phyloP scores from a whole-genome alignment of 805 yeast genomes.

The Saccharomycopsis malanga region DNA sequence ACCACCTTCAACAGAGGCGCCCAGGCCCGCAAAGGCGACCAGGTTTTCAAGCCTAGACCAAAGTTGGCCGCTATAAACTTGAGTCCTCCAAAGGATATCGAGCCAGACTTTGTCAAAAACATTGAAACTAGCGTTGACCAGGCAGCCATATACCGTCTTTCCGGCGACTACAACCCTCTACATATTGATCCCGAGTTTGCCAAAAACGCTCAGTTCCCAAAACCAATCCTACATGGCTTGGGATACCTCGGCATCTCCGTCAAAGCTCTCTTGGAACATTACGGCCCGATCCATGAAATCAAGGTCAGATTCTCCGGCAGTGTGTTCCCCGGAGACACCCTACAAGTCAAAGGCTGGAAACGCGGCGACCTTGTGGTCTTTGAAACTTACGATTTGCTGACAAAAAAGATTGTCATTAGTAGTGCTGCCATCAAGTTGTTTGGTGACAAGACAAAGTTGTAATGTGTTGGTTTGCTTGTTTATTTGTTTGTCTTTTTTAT shows the following conservation, averaged over 20 bases:
- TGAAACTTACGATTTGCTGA: slow-evolving; percentile 76
- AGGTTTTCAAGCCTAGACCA: slow-evolving; percentile 40
- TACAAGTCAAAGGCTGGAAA: slow-evolving; percentile 81
- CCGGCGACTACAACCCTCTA: slow-evolving; percentile 92
- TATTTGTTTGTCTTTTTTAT: too few relatives aligned
- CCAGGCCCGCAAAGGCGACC: slow-evolving; percentile 46
- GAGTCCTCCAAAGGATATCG: slow-evolving; percentile 53
- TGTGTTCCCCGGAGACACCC: slow-evolving; percentile 91
- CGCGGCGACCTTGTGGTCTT: slow-evolving; percentile 59
- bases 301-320: slow-evolving; percentile 87
- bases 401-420: slow-evolving; percentile 71
- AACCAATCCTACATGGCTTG: slow-evolving; percentile 90
- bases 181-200: slow-evolving; percentile 93
- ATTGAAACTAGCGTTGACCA: slow-evolving; percentile 59
- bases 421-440: slow-evolving; percentile 74
- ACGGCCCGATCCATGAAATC: slow-evolving; percentile 74
- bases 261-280: slow-evolving; percentile 69
- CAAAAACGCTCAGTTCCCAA: slow-evolving; percentile 72
- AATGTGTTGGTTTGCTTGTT: too few relatives aligned
- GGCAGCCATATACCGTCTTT: slow-evolving; percentile 86
- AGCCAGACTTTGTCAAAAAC: slow-evolving; percentile 60
- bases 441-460: slow-evolving; percentile 6
- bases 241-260: slow-evolving; percentile 79
- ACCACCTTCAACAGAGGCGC: slow-evolving; percentile 77
- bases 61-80: slow-evolving; percentile 45